A percentile compares a stretch with the other conserved stretches of the same genome.
Conservation (phyloP, 768 basidiomycete genomes). For the Serpula lacrymans region DNA sequence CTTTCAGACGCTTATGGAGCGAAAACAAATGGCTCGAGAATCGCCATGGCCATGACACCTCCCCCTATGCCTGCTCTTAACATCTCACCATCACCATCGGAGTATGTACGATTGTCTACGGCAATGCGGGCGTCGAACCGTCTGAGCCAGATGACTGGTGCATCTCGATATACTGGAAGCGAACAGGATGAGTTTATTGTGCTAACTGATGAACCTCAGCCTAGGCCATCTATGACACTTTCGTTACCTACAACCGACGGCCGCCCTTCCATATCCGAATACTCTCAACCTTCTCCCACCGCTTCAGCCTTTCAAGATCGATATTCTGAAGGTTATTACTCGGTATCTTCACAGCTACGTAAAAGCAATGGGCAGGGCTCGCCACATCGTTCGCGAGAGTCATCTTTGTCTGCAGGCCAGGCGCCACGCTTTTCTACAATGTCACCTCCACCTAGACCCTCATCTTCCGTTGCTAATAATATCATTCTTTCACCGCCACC, state of each 20-base stretch:
- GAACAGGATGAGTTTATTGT: conserved; percentile 35
- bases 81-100: conserved; percentile 18
- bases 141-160: conserved; percentile 19
- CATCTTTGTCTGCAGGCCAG: conserved; percentile 15
- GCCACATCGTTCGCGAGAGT: conserved; percentile 15
- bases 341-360: conserved; percentile 19
- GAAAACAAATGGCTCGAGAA: conserved; percentile 22
- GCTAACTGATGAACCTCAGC: conserved; percentile 19
- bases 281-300: conserved; percentile 71
- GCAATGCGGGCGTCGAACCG: conserved; percentile 17
- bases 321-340: conserved; percentile 32
- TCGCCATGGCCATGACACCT: conserved; percentile 37
- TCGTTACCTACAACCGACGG: conserved; percentile 39
- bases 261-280: conserved; percentile 61
- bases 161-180: conserved; percentile 34
- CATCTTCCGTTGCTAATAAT: conserved; percentile 57
- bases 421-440: conserved; percentile 23
- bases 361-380: conserved; percentile 9
- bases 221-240: conserved; percentile 47
- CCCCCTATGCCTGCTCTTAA: conserved; percentile 39
- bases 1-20: conserved; percentile 43
- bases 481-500: conserved; percentile 56
- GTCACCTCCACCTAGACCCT: conserved; percentile 61
- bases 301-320: conserved; percentile 77
- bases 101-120: conserved; percentile 9